Conservation (phyloP, 441 rosid species). For the Corymbia citriodora region DNA sequence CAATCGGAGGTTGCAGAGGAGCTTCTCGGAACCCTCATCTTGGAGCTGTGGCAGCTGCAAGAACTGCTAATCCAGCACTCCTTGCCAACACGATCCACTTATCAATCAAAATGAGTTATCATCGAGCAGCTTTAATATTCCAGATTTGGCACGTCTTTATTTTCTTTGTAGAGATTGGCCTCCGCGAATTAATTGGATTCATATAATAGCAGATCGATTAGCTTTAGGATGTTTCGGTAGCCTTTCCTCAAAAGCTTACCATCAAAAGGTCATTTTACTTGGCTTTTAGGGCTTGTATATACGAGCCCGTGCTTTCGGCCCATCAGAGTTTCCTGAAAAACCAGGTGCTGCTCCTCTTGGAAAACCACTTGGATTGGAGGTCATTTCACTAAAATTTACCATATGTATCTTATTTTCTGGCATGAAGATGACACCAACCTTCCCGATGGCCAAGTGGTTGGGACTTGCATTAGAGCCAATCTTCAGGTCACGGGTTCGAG, state of each 20-base stretch:
- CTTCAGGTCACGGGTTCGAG: background rate
- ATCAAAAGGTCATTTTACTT: background rate
- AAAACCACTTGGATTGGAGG: background rate
- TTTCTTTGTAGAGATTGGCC: background rate
- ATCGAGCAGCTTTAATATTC: background rate
- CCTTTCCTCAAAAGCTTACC: background rate
- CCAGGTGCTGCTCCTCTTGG: background rate
- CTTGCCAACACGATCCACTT: constrained; percentile 16
- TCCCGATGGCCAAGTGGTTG: background rate
- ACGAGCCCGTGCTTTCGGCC: background rate
- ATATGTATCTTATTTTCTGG: background rate
- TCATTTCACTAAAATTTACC: accelerated
- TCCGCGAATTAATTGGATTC: background rate
- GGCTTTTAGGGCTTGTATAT: background rate
- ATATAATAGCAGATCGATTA: background rate
- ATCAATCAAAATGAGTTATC: background rate
- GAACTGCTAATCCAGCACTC: constrained; percentile 93
- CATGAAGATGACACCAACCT: accelerated
- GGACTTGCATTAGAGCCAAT: background rate
- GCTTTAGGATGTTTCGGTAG: background rate
- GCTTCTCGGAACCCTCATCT: constrained; percentile 90
- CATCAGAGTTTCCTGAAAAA: background rate
- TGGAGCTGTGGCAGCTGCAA: constrained; percentile 93
- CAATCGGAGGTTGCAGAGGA: constrained; percentile 54
- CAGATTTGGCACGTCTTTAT: background rate